Percentiles rank a stretch among this genome's conserved stretches.
These are phyloP conservation scores for Phyllosticta citriasiana DNA, from an alignment of 2,329 filamentous ascomycete species.

Conservation along the genomic window DNA sequence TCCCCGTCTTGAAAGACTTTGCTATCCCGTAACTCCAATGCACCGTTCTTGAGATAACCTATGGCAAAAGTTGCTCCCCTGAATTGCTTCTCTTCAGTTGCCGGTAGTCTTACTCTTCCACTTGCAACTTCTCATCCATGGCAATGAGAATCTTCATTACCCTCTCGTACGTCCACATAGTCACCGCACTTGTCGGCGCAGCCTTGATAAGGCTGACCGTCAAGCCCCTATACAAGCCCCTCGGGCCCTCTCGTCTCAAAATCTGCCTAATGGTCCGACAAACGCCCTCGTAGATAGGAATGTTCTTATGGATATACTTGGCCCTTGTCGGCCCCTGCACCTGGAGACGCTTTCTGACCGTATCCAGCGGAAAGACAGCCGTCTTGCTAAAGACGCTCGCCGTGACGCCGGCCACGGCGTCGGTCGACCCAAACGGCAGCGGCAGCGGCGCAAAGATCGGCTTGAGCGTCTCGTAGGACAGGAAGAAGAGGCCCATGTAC, in stretches of 20 bases:
- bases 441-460: constrained; percentile 42
- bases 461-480: constrained; percentile 68
- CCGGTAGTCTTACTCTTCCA: background rate
- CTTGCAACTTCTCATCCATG: background rate
- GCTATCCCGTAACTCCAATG: background rate
- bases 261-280: constrained; percentile 58
- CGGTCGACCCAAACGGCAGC: constrained; percentile 62
- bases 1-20: background rate
- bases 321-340: constrained; percentile 81
- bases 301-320: constrained; percentile 74
- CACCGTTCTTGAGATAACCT: background rate
- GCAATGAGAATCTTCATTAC: constrained; percentile 37
- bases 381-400: constrained; percentile 81
- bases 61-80: too few species aligned
- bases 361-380: constrained; percentile 81
- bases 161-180: constrained; percentile 90
- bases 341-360: constrained; percentile 86
- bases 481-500: constrained; percentile 96
- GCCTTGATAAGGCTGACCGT: constrained; percentile 86
- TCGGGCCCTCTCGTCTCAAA: constrained; percentile 58
- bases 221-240: constrained; percentile 79
- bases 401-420: constrained; percentile 71
- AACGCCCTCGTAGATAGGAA: constrained; percentile 69
- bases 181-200: constrained; percentile 83
- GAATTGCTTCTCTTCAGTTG: too few species aligned